Evolutionary conservation across 164 flowering plant genomes (phyloP), one percentile per base, ranked within the genome.

Genomic region (Umbellularia californica): DNA sequence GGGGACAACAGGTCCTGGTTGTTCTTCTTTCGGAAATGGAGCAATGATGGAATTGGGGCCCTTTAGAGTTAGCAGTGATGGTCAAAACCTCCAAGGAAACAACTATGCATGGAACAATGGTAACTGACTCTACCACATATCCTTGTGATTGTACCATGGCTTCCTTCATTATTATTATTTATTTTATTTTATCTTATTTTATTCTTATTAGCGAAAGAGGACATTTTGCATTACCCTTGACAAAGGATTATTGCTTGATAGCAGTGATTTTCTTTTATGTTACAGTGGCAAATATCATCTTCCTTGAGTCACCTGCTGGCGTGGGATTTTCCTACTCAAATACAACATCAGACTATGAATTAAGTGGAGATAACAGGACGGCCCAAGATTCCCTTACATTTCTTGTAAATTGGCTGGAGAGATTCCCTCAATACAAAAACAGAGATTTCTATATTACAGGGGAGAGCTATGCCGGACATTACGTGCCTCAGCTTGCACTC

Each of bases 401-500:
- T 80, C 28, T 90, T 75, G 85, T 84, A 58, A 87, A 85, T 51
- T 90, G 94, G 94, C 77, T 89, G 70, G 50, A 78, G 75, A 84
- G 81, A 58, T 90, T 84, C 77, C 90, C 92, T 1, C 47, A 35
- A 35, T 89, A 35, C 78, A 81, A 82, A 69, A 19, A 70, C 55
- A 80, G 65, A 35, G 90, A 86, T 65, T 87, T 90, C 79, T 90
- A 69, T 82, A 72, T 90, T 17, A 69, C 94, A 24, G 92, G 94
- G 68, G 92, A 90, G 81, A 84, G 85, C 79, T 84, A 84, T 19
- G 83, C 81, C 0, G 83, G 87, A 12, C 84, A 84, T 33, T 89
- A 90, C 58, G 86, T 88, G 58, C 95, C 95, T 74, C 92, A 90
- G 58, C 83, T 90, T 10, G 90, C 92, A 9, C 87, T 88, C 74